Percentiles rank a stretch among this genome's conserved stretches.
phyloP scores from a whole-genome alignment of 441 rosid species.

The Macaranga tanarius region DNA sequence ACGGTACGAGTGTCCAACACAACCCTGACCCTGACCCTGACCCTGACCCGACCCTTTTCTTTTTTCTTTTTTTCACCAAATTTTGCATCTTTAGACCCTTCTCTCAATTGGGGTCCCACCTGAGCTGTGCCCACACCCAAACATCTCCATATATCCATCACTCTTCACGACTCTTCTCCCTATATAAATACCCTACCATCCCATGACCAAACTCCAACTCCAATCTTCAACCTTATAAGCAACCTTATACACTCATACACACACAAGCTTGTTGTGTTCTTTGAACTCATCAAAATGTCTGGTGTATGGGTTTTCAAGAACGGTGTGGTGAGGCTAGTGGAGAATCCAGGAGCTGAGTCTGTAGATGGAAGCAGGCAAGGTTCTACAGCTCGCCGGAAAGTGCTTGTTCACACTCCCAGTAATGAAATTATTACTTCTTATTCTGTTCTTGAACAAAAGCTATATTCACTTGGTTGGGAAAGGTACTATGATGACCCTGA shows the following conservation, averaged over 20 bases:
- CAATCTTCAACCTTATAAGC: not conserved
- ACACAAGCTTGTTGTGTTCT: not conserved
- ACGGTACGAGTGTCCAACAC: constrained; percentile 20
- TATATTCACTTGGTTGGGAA: constrained; percentile 73
- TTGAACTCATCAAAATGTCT: constrained; percentile 41
- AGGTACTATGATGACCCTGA: constrained; percentile 62
- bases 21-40: not conserved
- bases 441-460: constrained; percentile 51
- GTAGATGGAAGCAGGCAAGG: constrained; percentile 31
- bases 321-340: constrained; percentile 60
- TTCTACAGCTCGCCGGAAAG: constrained; percentile 37
- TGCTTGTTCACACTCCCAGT: constrained; percentile 54
- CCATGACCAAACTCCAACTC: constrained; percentile 15
- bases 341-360: constrained; percentile 49
- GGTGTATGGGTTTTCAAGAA: constrained; percentile 81
- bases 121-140: constrained; percentile 22
- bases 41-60: not conserved
- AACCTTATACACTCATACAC: not conserved
- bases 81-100: not conserved
- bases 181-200: constrained; percentile 24
- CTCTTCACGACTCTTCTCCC: not conserved
- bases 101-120: constrained; percentile 10
- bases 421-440: constrained; percentile 66
- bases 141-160: constrained; percentile 26
- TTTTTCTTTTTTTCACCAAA: not conserved